Evolutionary conservation across 1,139 yeast genomes (phyloP), one percentile per base, ranked within the genome.

Genomic region (Meyerozyma carpophila): DNA sequence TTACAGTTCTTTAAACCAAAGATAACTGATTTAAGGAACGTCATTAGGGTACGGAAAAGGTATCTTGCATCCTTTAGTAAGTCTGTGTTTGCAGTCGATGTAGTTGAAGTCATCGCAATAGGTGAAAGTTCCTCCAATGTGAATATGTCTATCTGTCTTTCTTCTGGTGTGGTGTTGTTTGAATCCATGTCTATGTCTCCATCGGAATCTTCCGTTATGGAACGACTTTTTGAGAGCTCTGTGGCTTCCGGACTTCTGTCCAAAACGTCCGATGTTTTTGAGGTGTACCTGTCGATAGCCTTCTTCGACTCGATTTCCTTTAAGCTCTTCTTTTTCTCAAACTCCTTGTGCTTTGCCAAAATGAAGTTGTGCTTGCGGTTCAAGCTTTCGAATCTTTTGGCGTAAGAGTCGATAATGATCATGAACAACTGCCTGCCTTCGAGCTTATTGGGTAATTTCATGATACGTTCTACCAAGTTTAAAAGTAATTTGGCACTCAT

Each of bases 401-500:
- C 90, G 61, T 90, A 91, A 0, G 96, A 85, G 56, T 88, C 93
- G 43, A 94, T 82, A 51, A 93, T 90, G 28, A 84, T 71, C 79
- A 88, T 79, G 56, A 85, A 78, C 43, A 91, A 68, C 60, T 87
- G 94, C 54, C 96, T 77, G 4, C 96, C 95, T 52, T 93, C 96
- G 20, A 81, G 75, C 51, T 87, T 85, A 55, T 84, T 84, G 8
- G 91, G 93, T 53, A 91, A 66, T 56, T 86, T 86, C 80, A 87
- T 77, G 38, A 94, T 86, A 43, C 95, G 73, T 55, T 94, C 98
- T 25, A 93, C 94, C 54, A 94, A 71, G 60, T 93, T 94, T 50
- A 93, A 67, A 32, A 94, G 66, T 32, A 94, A 70, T 63, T 91
- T 93, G 4, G 98, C 97, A 66, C 97, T 88, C 98, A 93, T 90